Base-by-base conservation (phyloP, 1,284 basidiomycete genomes). In the Cutaneotrichosporon cutaneum region DNA sequence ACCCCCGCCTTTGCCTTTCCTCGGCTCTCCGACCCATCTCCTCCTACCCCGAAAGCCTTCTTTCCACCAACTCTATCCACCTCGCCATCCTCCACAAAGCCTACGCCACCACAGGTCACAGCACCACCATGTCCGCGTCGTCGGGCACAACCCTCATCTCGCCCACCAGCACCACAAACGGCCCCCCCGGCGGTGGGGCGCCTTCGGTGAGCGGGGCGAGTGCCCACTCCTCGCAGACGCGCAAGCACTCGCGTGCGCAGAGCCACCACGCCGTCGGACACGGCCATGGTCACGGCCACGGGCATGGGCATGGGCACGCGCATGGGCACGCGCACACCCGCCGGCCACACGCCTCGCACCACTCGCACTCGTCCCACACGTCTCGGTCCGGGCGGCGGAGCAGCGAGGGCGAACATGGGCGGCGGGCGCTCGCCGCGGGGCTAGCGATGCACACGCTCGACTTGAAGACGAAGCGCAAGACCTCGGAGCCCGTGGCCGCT, bases 111-210 rank as follows among this genome's bases (percentile, higher is more conserved):
- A 14, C 42, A 8, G 18, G 45, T 24, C 45, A 22, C 22, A 50
- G n/a, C 11, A 18, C 32, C 47, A 42, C 26, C 33, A 76, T 76
- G 76, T 75, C 73, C 18, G 47, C 65, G 9, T 72, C 74, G 13
- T 75, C 73, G 32, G 70, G 62, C 16, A 72, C 71, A 6, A 76
- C 76, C 13, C 69, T 75, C 55, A 75, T 73, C 53, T 77, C 76
- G 14, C 74, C 74, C 27, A 53, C 67, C 35, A 61, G 64, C 26
- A 59, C 68, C 22, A 47, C 51, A 9, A 22, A n/a, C 32, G 51
- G 32, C 11, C 33, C 52, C 4, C 33, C 30, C 16, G 32, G 21
- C 27, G n/a, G n/a, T n/a, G n/a, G n/a, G n/a, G 51, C 32, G 35
- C 33, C 48, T 8, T 51, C 48, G 27, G 26, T 32, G 3, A 8